Evolutionary conservation across 768 basidiomycete genomes (phyloP).

Genomic region (Neoboletus magnificus): DNA sequence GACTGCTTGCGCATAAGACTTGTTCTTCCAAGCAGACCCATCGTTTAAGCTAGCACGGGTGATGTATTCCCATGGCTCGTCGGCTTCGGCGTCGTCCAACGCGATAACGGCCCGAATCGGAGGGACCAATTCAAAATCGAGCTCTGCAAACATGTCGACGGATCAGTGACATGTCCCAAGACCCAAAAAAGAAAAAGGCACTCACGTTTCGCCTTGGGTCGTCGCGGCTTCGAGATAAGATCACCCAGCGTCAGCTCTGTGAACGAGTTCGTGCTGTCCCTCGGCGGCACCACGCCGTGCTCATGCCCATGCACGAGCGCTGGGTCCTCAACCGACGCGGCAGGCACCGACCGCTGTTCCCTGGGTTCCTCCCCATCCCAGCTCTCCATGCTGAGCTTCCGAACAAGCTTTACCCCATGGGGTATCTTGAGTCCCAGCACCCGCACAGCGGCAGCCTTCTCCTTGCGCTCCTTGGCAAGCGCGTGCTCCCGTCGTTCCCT

Average conservation of each 20-base stretch:
- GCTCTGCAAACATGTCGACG: slow-evolving; percentile 7
- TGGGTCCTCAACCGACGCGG: neutral
- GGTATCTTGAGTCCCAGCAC: slow-evolving; percentile 20
- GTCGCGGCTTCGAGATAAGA: slow-evolving; percentile 23
- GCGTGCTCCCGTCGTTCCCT: slow-evolving; percentile 33
- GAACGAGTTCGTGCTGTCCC: slow-evolving; percentile 8
- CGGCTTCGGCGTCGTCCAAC: slow-evolving; percentile 27
- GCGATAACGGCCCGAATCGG: slow-evolving; percentile 32
- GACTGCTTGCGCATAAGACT: slow-evolving; percentile 32
- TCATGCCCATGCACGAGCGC: neutral
- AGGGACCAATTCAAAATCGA: slow-evolving; percentile 31
- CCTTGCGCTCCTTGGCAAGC: slow-evolving; percentile 31
- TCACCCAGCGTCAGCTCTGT: slow-evolving; percentile 27
- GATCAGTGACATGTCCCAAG: neutral
- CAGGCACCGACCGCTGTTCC: neutral
- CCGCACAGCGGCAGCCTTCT: slow-evolving; percentile 18
- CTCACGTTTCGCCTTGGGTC: slow-evolving; percentile 25
- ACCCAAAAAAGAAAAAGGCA: neutral
- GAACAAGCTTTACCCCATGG: slow-evolving; percentile 16
- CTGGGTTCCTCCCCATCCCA: slow-evolving; percentile 28
- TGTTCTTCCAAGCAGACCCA: slow-evolving; percentile 29
- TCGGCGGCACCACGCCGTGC: slow-evolving; percentile 1
- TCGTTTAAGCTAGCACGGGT: slow-evolving; percentile 28
- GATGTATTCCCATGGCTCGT: slow-evolving; percentile 34
- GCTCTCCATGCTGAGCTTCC: slow-evolving; percentile 26